Evolutionary conservation across 139 green algal species (phyloP).

Genomic region (Chlorella vulgaris): DNA sequence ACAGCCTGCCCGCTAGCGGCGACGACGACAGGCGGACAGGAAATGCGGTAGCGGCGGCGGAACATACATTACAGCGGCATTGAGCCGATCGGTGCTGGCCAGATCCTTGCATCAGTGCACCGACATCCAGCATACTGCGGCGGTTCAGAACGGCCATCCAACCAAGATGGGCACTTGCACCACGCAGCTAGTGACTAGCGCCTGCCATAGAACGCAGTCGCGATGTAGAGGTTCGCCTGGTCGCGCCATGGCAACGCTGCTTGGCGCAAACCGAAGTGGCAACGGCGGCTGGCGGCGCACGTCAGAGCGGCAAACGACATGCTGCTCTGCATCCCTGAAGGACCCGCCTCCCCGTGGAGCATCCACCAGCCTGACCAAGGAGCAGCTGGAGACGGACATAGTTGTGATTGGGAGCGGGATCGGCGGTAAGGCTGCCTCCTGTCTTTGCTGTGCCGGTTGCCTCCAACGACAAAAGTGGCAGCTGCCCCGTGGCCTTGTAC

Average conservation of each 20-base stretch:
- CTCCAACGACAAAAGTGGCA: not conserved
- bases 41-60: no score
- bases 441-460: not conserved
- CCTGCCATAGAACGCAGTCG: no score
- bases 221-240: no score
- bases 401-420: slow-evolving; percentile 70
- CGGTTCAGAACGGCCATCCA: no score
- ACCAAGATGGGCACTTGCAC: no score
- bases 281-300: not conserved
- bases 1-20: no score
- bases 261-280: not conserved
- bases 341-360: not conserved
- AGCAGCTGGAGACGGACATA: slow-evolving; percentile 60
- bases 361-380: not conserved
- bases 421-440: not conserved
- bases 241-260: not conserved
- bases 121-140: no score
- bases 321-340: not conserved
- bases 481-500: not conserved
- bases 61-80: no score
- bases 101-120: no score
- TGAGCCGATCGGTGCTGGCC: no score
- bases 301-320: not conserved
- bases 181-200: no score
- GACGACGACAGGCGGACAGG: no score